A percentile compares a stretch with the other conserved stretches of the same genome.
phyloP scores from a whole-genome alignment of 257 asterid species.

The Nicotiana tomentosiformis region DNA sequence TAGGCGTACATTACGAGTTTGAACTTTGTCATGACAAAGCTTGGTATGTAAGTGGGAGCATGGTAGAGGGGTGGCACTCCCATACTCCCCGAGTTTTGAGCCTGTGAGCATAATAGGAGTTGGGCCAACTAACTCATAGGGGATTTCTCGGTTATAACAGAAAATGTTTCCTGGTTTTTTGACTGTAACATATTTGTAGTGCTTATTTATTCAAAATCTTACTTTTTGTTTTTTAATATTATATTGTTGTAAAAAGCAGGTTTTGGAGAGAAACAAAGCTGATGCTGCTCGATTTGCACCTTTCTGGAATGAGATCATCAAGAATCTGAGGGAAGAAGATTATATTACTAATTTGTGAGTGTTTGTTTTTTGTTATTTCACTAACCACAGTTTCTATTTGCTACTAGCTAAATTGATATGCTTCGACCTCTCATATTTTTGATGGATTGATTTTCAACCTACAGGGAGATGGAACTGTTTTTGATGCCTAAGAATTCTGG shows the following conservation, averaged over 20 bases:
- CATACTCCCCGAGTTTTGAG: background rate
- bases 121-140: background rate
- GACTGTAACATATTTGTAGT: background rate
- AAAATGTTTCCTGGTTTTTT: background rate
- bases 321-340: conserved; percentile 92
- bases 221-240: conserved; percentile 13
- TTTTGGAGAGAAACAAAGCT: conserved; percentile 45
- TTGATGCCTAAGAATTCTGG: conserved; percentile 79
- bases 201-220: conserved; percentile 3
- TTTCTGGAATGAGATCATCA: conserved; percentile 90
- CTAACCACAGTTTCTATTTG: conserved; percentile 2
- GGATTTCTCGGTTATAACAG: background rate
- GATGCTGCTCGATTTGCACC: conserved; percentile 95
- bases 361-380: conserved; percentile 11
- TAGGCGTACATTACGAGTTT: background rate
- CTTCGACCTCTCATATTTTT: conserved; percentile 8
- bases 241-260: conserved; percentile 40
- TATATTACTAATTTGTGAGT: conserved; percentile 72
- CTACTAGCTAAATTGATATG: background rate
- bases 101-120: background rate
- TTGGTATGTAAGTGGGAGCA: background rate
- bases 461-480: conserved; percentile 93
- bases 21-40: background rate
- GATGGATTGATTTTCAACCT: conserved; percentile 17
- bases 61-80: background rate